Conservation (phyloP, 768 basidiomycete species). For the Leccinum boreale region DNA sequence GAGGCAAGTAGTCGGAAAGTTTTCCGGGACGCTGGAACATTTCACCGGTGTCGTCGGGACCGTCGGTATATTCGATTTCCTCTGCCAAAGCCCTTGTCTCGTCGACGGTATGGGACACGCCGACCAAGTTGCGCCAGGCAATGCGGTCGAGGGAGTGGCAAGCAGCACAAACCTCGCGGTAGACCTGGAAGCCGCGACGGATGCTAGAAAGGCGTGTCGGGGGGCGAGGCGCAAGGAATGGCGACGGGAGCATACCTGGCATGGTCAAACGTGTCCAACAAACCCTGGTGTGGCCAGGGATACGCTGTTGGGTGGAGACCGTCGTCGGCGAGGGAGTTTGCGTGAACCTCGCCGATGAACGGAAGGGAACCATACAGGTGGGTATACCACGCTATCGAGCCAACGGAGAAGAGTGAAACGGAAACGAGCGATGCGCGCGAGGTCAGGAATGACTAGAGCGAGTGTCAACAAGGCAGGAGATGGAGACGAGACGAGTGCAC, state of each 20-base stretch:
- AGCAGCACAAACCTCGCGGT: conserved; percentile 98
- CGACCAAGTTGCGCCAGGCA: conserved; percentile 99
- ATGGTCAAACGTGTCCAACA: conserved; percentile 92
- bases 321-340: conserved; percentile 88
- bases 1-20: conserved; percentile 94
- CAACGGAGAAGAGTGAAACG: conserved; percentile 72
- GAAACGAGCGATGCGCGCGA: conserved; percentile 76
- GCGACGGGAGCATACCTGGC: conserved; percentile 63
- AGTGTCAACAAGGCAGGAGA: background rate
- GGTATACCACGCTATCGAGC: conserved; percentile 95
- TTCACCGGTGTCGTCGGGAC: conserved; percentile 90
- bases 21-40: conserved; percentile 99
- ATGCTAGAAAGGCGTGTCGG: conserved; percentile 52
- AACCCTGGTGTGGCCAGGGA: conserved; percentile 91
- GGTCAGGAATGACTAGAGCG: conserved; percentile 54
- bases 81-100: conserved; percentile 91
- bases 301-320: conserved; percentile 85
- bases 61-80: conserved; percentile 95
- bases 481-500: conserved; percentile 18
- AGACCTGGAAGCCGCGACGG: conserved; percentile 93
- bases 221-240: conserved; percentile 6
- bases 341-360: conserved; percentile 89
- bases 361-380: conserved; percentile 89
- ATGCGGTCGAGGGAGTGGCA: conserved; percentile 99
- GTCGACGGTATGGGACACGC: conserved; percentile 92